Evolutionary conservation across 2,329 filamentous ascomycete species (phyloP).

Genomic region (Diaporthe citrichinensis): DNA sequence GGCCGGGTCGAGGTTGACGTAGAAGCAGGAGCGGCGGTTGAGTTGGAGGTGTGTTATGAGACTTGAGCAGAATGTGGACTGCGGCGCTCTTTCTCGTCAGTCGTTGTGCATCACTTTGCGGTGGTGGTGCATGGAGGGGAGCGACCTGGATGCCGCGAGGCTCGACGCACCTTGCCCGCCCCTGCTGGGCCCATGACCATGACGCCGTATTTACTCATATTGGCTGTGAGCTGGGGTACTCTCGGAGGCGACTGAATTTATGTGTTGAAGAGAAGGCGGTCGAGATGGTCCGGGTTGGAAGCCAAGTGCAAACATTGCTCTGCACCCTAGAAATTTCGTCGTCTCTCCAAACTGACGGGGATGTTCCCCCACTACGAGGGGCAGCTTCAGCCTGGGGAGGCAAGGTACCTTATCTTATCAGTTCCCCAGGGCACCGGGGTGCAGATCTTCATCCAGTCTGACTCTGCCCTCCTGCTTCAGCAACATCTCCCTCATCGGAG

Average conservation of each 20-base stretch:
- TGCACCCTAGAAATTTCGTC: conserved; percentile 6
- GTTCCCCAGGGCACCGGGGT: background rate
- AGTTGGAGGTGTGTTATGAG: conserved; percentile 94
- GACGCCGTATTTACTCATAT: conserved; percentile 93
- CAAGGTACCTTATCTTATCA: conserved; percentile 21
- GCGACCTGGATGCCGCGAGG: conserved; percentile 32
- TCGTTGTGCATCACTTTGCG: background rate
- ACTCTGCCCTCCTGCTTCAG: background rate
- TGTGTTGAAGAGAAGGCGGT: background rate
- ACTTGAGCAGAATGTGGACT: conserved; percentile 94
- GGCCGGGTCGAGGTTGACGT: conserved; percentile 97
- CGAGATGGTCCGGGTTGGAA: background rate
- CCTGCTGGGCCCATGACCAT: conserved; percentile 97
- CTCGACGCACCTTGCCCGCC: conserved; percentile 81
- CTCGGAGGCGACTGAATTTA: conserved; percentile 3
- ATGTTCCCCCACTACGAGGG: conserved; percentile 27
- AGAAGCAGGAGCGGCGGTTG: conserved; percentile 94
- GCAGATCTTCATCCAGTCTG: conserved; percentile 17
- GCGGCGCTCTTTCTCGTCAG: conserved; percentile 31
- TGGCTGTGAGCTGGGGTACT: conserved; percentile 43
- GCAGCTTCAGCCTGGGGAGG: background rate
- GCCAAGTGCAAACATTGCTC: background rate
- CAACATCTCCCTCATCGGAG: background rate
- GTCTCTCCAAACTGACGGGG: conserved; percentile 9
- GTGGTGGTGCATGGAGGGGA: conserved; percentile 17